A percentile compares a stretch with the other conserved stretches of the same genome.
These are phyloP conservation scores for Phialemonium atrogriseum DNA, from an alignment of 2,329 filamentous ascomycete species.

Conservation along the genomic window DNA sequence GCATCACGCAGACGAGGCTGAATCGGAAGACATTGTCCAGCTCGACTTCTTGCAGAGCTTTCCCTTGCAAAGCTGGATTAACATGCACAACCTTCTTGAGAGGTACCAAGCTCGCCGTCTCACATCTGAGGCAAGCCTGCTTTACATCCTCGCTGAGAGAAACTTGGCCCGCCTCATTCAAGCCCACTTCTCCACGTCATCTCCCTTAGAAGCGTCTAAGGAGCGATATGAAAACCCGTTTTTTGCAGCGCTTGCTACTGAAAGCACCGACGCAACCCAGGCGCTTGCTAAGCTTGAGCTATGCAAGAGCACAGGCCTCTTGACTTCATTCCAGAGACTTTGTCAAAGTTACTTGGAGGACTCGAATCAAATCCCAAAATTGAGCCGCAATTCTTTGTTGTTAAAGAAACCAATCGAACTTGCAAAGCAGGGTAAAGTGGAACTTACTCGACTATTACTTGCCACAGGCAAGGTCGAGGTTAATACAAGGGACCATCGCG, in stretches of 20 bases:
- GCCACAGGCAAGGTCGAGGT: too few relatives aligned
- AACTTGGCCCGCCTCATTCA: background rate
- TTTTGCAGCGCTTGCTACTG: conserved; percentile 1
- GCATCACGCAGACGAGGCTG: background rate
- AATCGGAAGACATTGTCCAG: background rate
- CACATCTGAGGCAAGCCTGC: background rate
- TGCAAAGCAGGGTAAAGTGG: too few relatives aligned
- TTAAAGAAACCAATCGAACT: too few relatives aligned
- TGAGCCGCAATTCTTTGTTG: too few relatives aligned
- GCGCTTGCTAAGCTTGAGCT: background rate
- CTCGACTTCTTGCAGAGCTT: background rate
- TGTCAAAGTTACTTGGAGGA: too few relatives aligned
- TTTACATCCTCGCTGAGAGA: background rate
- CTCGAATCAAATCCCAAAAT: too few relatives aligned
- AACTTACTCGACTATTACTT: too few relatives aligned
- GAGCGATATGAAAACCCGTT: background rate
- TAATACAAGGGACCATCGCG: too few relatives aligned
- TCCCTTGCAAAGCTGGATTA: background rate
- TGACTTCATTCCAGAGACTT: too few relatives aligned
- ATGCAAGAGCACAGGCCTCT: background rate
- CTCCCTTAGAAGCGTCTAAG: background rate
- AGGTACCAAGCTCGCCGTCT: background rate
- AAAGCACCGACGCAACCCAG: background rate
- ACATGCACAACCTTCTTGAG: background rate
- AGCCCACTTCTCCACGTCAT: background rate